Evolutionary conservation across 2,329 filamentous ascomycete genomes (phyloP).

Genomic region (Pyrenochaeta sp.): DNA sequence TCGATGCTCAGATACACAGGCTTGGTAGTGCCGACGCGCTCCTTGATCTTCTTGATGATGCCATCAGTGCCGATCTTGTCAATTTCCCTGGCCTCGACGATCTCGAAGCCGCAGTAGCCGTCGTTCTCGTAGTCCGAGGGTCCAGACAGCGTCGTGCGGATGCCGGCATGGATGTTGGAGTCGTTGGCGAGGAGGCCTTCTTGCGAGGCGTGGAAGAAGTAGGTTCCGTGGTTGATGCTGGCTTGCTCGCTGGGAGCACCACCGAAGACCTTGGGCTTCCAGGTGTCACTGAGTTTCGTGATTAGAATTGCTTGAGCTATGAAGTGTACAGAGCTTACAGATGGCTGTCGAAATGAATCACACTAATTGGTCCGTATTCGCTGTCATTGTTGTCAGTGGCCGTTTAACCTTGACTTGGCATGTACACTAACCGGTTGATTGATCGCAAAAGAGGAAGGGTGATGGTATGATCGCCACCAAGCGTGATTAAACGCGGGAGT

Average conservation of each 20-base stretch:
- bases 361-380: conserved; percentile 72
- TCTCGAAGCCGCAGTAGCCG: conserved; percentile 83
- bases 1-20: conserved; percentile 86
- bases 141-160: conserved; percentile 81
- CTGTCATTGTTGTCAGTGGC: conserved; percentile 12
- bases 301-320: conserved; percentile 18
- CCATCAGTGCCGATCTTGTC: conserved; percentile 73
- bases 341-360: conserved; percentile 70
- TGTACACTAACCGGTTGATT: conserved; percentile 56
- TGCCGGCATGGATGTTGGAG: conserved; percentile 86
- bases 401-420: not conserved
- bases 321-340: conserved; percentile 50
- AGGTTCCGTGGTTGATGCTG: conserved; percentile 84
- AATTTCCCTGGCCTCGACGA: conserved; percentile 77
- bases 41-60: conserved; percentile 79
- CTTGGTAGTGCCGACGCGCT: conserved; percentile 74
- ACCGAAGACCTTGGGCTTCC: conserved; percentile 87
- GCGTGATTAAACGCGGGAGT: conserved; percentile 79
- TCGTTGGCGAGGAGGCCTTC: conserved; percentile 83
- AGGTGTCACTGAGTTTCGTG: conserved; percentile 56
- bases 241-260: conserved; percentile 79
- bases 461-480: conserved; percentile 71
- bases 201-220: conserved; percentile 83
- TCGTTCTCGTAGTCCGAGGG: conserved; percentile 85
- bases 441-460: conserved; percentile 62